Conservation (phyloP, 169 alveolate genomes). For the Eimeria brunetti region DNA sequence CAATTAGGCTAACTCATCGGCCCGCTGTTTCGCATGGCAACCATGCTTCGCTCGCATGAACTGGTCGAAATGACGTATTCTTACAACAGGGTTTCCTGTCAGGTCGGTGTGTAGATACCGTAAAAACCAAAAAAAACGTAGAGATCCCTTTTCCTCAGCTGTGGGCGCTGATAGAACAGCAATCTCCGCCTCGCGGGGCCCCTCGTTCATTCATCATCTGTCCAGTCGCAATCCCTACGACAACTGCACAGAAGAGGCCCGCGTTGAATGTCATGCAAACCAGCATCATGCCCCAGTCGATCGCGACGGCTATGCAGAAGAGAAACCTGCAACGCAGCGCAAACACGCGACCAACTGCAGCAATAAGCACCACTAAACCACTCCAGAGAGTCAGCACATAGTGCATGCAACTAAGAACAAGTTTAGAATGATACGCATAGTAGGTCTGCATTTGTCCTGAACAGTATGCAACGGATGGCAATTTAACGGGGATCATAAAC, state of each 20-base stretch:
- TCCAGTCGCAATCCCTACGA: slow-evolving; percentile 76
- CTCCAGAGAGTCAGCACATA: background rate
- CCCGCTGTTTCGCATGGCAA: background rate
- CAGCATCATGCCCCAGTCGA: slow-evolving; percentile 80
- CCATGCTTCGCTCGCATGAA: background rate
- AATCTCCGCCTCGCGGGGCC: background rate
- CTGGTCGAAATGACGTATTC: background rate
- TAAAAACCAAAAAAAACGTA: background rate
- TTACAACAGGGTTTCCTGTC: background rate
- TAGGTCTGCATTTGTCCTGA: background rate
- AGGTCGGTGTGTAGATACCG: background rate
- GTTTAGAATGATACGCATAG: background rate
- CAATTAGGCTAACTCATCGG: background rate
- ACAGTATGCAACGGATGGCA: background rate
- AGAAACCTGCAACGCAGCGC: slow-evolving; percentile 45
- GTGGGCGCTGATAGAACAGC: slow-evolving; percentile 37
- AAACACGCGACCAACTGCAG: background rate
- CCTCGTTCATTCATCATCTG: slow-evolving; percentile 26
- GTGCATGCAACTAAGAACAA: background rate
- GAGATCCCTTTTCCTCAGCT: background rate
- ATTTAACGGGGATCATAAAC: background rate
- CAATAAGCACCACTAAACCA: background rate
- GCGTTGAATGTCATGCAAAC: slow-evolving; percentile 81
- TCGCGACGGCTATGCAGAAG: slow-evolving; percentile 52
- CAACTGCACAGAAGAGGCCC: slow-evolving; percentile 71